phyloP scores from a whole-genome alignment of 768 basidiomycete genomes.

The Lactifluus rugatus region DNA sequence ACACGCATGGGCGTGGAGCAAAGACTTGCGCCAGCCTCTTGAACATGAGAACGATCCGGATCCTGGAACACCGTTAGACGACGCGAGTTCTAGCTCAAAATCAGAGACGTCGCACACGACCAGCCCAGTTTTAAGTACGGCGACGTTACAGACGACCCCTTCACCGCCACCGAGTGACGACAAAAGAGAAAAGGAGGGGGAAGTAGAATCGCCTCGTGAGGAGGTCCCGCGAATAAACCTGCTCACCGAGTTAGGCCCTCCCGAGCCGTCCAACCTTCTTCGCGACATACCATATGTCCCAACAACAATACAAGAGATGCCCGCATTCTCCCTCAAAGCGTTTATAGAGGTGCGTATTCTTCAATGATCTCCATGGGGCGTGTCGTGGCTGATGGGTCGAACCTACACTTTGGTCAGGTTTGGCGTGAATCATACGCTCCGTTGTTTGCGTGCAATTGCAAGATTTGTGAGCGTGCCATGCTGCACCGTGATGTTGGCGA shows the following conservation, averaged over 20 bases:
- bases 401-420: constrained; percentile 32
- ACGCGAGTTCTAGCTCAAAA: constrained; percentile 41
- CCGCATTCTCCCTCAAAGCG: constrained; percentile 28
- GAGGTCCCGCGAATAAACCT: constrained; percentile 23
- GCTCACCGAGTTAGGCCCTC: constrained; percentile 43
- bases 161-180: constrained; percentile 50
- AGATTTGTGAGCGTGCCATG: constrained; percentile 64
- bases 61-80: constrained; percentile 27
- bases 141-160: constrained; percentile 70
- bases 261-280: constrained; percentile 50
- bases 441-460: constrained; percentile 60
- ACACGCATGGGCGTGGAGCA: constrained; percentile 58
- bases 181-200: constrained; percentile 31
- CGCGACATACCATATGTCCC: constrained; percentile 65
- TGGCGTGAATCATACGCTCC: constrained; percentile 71
- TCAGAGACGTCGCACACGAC: constrained; percentile 49
- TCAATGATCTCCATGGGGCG: background rate
- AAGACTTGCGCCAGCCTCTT: constrained; percentile 47
- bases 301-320: constrained; percentile 46
- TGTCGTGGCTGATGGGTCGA: background rate
- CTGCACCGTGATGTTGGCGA: constrained; percentile 38
- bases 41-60: constrained; percentile 6
- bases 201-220: constrained; percentile 22
- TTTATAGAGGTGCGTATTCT: constrained; percentile 42
- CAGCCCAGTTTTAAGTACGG: constrained; percentile 64